A percentile compares a stretch with the other conserved stretches of the same genome.
Conservation (phyloP, 148 eudicot species). For the Pouteria glomerata region DNA sequence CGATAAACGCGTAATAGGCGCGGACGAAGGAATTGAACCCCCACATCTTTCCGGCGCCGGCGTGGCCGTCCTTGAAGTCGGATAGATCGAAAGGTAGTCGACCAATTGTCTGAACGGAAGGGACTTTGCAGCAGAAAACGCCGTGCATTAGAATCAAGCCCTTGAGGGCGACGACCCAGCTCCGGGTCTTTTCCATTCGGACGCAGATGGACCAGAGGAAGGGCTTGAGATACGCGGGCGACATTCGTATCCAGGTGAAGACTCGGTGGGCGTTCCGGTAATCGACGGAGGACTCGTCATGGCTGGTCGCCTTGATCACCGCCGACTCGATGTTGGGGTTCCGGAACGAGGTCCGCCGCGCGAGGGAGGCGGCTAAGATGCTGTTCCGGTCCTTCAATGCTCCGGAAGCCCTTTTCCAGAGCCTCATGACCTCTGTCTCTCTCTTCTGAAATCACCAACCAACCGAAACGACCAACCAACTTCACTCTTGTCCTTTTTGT, state of each 20-base stretch:
- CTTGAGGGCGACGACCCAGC: constrained; percentile 69
- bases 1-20: constrained; percentile 54
- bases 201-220: constrained; percentile 43
- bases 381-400: constrained; percentile 63
- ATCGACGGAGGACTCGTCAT: constrained; percentile 46
- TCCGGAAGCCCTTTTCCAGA: constrained; percentile 57
- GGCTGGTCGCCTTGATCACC: constrained; percentile 73
- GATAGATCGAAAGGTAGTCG: constrained; percentile 77
- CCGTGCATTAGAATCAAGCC: constrained; percentile 67
- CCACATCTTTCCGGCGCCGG: constrained; percentile 8
- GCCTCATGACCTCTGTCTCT: constrained; percentile 29
- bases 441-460: too few species aligned
- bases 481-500: too few species aligned
- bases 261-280: constrained; percentile 42
- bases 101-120: constrained; percentile 42
- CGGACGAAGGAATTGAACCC: constrained; percentile 42
- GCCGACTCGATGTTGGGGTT: constrained; percentile 67
- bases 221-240: constrained; percentile 38
- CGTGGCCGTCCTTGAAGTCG: constrained; percentile 35
- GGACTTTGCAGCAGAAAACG: constrained; percentile 41
- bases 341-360: constrained; percentile 30
- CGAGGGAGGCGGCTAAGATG: constrained; percentile 31
- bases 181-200: constrained; percentile 43
- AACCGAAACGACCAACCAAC: too few species aligned
- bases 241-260: constrained; percentile 45